Evolutionary conservation across 1,284 basidiomycete species (phyloP).

Genomic region (Trichosporon coremiiforme): DNA sequence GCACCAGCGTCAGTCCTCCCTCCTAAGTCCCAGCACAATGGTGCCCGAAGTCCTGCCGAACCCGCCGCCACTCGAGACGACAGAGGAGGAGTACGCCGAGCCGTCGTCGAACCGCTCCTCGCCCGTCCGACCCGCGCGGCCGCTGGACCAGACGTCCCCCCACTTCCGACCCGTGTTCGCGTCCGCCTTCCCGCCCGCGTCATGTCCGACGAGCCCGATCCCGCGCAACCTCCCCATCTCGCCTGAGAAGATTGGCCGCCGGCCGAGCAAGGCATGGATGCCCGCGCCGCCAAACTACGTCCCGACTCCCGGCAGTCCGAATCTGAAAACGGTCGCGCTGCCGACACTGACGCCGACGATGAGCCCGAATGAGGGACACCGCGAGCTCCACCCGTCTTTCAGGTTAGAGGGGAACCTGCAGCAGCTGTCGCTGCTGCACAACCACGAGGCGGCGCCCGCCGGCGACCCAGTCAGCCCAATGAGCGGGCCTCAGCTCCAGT

Average conservation of each 20-base stretch:
- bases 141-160: slow-evolving; percentile 18
- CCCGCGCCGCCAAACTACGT: slow-evolving; percentile 28
- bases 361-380: slow-evolving; percentile 3
- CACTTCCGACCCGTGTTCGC: slow-evolving; percentile 23
- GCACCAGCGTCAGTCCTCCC: slow-evolving; percentile 19
- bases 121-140: slow-evolving; percentile 23
- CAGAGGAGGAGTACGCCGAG: slow-evolving; percentile 1
- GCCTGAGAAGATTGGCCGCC: not conserved
- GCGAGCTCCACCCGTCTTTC: not conserved
- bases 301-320: slow-evolving; percentile 41
- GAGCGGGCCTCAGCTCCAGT: not conserved
- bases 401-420: slow-evolving; percentile 10
- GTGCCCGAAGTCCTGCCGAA: slow-evolving; percentile 13
- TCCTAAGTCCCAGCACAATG: slow-evolving; percentile 26
- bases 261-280: slow-evolving; percentile 34
- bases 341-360: slow-evolving; percentile 40
- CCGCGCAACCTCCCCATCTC: slow-evolving; percentile 11
- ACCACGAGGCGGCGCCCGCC: not conserved
- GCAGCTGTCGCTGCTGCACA: not conserved
- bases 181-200: slow-evolving; percentile 25
- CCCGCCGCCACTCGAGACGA: slow-evolving; percentile 9
- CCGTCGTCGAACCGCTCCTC: slow-evolving; percentile 31
- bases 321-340: slow-evolving; percentile 41
- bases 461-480: not conserved
- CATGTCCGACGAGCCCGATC: slow-evolving; percentile 24